Evolutionary conservation across 1,139 yeast genomes (phyloP).

Genomic region (Blastobotrys indianensis): DNA sequence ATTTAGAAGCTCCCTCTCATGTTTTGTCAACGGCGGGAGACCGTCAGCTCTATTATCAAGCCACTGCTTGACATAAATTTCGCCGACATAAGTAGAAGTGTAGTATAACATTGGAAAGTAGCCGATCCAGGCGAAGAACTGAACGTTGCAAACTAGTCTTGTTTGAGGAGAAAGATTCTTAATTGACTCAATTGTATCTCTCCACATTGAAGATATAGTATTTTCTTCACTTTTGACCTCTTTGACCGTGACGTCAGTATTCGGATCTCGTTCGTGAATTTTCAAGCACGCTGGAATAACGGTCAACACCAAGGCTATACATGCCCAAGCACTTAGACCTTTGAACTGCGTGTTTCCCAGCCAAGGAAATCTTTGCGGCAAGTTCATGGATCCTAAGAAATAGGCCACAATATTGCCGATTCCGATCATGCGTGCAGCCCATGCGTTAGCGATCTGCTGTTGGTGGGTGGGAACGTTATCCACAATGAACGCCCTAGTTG

Average conservation of each 20-base stretch:
- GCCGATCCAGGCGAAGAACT: constrained; percentile 36
- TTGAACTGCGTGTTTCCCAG: constrained; percentile 48
- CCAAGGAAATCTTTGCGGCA: constrained; percentile 33
- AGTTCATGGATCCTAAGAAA: constrained; percentile 41
- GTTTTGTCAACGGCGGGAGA: constrained; percentile 17
- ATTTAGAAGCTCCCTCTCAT: constrained; percentile 18
- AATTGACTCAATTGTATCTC: constrained; percentile 38
- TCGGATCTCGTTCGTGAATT: constrained; percentile 45
- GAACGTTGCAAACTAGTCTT: constrained; percentile 30
- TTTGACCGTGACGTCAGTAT: constrained; percentile 34
- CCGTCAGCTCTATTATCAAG: constrained; percentile 16
- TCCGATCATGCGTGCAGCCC: constrained; percentile 69
- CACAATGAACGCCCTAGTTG: constrained; percentile 52
- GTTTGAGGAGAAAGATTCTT: constrained; percentile 28
- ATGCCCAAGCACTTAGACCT: constrained; percentile 43
- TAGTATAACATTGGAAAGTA: constrained; percentile 37
- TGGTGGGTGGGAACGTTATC: constrained; percentile 50
- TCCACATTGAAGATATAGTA: constrained; percentile 7
- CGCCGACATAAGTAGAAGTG: constrained; percentile 39
- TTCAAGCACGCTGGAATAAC: constrained; percentile 38
- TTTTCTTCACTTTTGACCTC: constrained; percentile 24
- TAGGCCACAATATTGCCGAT: constrained; percentile 52
- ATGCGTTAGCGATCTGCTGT: constrained; percentile 56
- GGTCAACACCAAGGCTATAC: constrained; percentile 38
- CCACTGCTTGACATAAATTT: constrained; percentile 30